Evolutionary conservation across 768 basidiomycete species (phyloP), one percentile per base, ranked within the genome.

Genomic region (Epithele typhae): DNA sequence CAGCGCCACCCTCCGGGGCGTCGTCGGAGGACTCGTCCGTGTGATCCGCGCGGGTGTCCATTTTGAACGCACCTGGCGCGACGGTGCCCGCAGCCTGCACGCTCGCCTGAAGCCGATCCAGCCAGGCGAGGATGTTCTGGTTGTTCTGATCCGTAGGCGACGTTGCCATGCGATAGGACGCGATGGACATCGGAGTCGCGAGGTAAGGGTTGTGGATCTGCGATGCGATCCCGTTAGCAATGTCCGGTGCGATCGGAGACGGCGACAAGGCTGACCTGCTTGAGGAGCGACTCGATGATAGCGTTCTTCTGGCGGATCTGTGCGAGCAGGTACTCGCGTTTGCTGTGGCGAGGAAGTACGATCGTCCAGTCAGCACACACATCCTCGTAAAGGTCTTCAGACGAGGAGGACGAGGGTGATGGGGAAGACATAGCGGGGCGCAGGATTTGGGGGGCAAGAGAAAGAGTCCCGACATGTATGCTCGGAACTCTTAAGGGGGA

Each of bases 271-370:
- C 62, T 72, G 25, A 82, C 87, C 72, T 91, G 87, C 61, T 90
- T 90, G 54, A 92, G 75, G 12, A 92, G 77, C 12, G 82, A 85
- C 52, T 90, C 86, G 55, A 92, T 92, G 55, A 92, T 84, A 17
- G 79, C 73, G 68, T 92, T 89, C 69, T 92, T 92, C 68, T 92
- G 89, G 44, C 83, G 77, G 53, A 92, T 83, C 61, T 92, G 87
- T 4, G 87, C 86, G 21, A 92, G 77, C 15, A 92, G 72, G 60
- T 90, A 90, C 59, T 92, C 90, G 48, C 88, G 80, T 70, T 91
- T 91, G 60, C 89, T 92, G 56, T 64, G 68, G 37, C 43, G 53
- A 52, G 64, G 59, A 34, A 59, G 40, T 7, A 59, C 54, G 18
- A 61, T 52, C 61, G 42, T 36, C 42, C 42, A 49, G 52, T 51